Conservation (phyloP, 495 filamentous ascomycete species). For the Tirmania nivea region DNA sequence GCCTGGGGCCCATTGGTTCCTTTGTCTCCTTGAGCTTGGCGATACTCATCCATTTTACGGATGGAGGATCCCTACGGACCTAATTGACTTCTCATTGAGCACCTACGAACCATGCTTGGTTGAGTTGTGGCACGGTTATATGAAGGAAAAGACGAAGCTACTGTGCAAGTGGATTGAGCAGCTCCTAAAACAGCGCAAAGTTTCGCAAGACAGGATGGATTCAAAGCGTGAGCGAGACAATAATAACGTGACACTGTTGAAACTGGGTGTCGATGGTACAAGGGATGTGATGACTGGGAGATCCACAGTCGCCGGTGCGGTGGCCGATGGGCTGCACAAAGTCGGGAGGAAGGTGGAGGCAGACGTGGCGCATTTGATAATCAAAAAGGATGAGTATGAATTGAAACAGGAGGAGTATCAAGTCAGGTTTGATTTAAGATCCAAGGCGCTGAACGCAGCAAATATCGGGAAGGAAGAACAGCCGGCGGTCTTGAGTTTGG, state of each 20-base stretch:
- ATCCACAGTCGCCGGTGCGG: not conserved
- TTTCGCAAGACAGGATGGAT: not conserved
- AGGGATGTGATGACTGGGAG: not conserved
- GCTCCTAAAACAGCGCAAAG: not conserved
- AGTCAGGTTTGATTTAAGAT: not conserved
- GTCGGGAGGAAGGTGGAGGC: not conserved
- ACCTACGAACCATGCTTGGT: slow-evolving; percentile 22
- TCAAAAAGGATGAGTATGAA: not conserved
- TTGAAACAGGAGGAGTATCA: not conserved
- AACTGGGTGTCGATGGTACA: not conserved
- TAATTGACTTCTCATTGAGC: slow-evolving; percentile 22
- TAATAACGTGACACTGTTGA: not conserved
- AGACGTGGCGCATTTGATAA: not conserved
- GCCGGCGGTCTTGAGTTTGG: slow-evolving; percentile 1
- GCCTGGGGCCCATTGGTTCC: slow-evolving; percentile 26
- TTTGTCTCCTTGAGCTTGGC: slow-evolving; percentile 26
- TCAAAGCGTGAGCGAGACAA: not conserved
- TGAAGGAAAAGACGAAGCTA: not conserved
- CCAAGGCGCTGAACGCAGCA: not conserved
- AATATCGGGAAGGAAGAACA: not conserved
- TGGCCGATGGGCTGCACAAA: not conserved
- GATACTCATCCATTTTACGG: slow-evolving; percentile 22
- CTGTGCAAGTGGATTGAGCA: not conserved
- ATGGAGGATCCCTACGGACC: slow-evolving; percentile 21
- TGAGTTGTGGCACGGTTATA: slow-evolving; percentile 23